Percentiles rank a stretch among this genome's conserved stretches.
Conservation (phyloP, 202 grass and related monocot species). For the Schoenoplectus triqueter region DNA sequence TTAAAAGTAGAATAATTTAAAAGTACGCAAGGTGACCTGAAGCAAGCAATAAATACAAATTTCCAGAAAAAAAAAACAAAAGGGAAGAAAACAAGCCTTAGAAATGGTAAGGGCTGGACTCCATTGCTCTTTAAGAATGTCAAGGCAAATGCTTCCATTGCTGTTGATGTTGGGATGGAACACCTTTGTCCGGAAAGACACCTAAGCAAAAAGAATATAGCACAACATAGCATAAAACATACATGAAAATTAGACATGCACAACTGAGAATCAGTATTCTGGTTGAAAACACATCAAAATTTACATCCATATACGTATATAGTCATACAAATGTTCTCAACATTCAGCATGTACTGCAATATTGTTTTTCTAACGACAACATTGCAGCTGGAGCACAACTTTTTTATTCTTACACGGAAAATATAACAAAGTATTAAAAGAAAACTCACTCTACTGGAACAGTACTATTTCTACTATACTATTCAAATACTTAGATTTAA, state of each 20-base stretch:
- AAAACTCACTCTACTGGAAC: not conserved
- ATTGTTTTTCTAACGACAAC: not conserved
- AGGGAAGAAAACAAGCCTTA: slow-evolving; percentile 49
- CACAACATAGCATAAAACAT: not conserved
- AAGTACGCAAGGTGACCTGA: not conserved
- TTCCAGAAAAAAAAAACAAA: not conserved
- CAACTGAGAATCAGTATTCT: slow-evolving; percentile 14
- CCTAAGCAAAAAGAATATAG: slow-evolving; percentile 44
- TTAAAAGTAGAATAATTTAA: not conserved
- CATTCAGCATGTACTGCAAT: not conserved
- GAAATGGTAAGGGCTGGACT: slow-evolving; percentile 86
- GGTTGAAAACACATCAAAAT: not conserved
- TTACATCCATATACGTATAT: not conserved
- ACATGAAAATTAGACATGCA: not conserved
- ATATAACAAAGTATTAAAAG: not conserved
- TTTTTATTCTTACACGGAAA: slow-evolving; percentile 2
- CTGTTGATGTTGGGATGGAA: slow-evolving; percentile 85
- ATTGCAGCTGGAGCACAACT: slow-evolving; percentile 5
- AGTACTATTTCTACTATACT: not conserved
- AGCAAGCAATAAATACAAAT: not conserved
- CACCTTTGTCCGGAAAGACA: slow-evolving; percentile 75
- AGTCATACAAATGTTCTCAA: not conserved
- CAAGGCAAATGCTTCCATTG: slow-evolving; percentile 71
- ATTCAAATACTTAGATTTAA: not conserved
- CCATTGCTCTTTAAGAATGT: slow-evolving; percentile 96